Percentiles rank a stretch among this genome's conserved stretches.
phyloP scores from a whole-genome alignment of 805 yeast genomes.

The Nakazawaea sp. region DNA sequence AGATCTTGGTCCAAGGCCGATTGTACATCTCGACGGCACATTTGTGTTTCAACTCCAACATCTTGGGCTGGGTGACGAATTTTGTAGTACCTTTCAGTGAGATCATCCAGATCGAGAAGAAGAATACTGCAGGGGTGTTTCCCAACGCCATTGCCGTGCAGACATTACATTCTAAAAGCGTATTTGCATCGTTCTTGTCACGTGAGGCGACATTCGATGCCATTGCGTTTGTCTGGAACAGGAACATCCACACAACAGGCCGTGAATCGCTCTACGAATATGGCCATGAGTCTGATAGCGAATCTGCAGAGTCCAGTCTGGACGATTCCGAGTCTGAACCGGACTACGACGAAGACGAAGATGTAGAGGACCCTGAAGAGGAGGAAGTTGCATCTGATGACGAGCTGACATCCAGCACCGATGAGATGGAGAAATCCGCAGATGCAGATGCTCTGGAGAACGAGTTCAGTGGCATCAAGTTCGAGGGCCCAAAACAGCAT shows the following conservation, averaged over 20 bases:
- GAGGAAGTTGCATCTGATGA: not conserved
- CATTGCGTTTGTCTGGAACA: slow-evolving; percentile 58
- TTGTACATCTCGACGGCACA: slow-evolving; percentile 49
- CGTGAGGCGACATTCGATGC: slow-evolving; percentile 48
- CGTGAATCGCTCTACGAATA: slow-evolving; percentile 9
- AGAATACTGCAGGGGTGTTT: slow-evolving; percentile 57
- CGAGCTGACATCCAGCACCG: too few species aligned
- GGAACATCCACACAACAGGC: slow-evolving; percentile 23
- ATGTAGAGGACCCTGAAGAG: slow-evolving; percentile 2
- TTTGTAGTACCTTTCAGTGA: slow-evolving; percentile 52
- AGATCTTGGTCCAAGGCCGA: slow-evolving; percentile 62
- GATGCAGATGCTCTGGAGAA: slow-evolving; percentile 11
- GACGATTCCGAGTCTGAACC: slow-evolving; percentile 21
- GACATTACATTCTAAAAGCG: slow-evolving; percentile 55
- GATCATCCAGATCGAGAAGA: slow-evolving; percentile 57
- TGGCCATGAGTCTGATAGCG: slow-evolving; percentile 13
- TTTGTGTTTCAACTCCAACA: slow-evolving; percentile 59
- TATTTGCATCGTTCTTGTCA: slow-evolving; percentile 58
- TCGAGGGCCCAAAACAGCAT: slow-evolving; percentile 30
- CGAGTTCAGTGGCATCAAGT: slow-evolving; percentile 30
- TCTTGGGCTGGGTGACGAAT: slow-evolving; percentile 61
- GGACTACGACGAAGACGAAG: slow-evolving; percentile 16
- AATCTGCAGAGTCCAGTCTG: slow-evolving; percentile 14
- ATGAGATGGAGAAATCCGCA: not conserved
- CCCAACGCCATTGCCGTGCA: slow-evolving; percentile 64